A percentile compares a stretch with the other conserved stretches of the same genome.
These are phyloP conservation scores for Podaxis pistillaris DNA, from an alignment of 768 basidiomycete species.

Conservation along the genomic window DNA sequence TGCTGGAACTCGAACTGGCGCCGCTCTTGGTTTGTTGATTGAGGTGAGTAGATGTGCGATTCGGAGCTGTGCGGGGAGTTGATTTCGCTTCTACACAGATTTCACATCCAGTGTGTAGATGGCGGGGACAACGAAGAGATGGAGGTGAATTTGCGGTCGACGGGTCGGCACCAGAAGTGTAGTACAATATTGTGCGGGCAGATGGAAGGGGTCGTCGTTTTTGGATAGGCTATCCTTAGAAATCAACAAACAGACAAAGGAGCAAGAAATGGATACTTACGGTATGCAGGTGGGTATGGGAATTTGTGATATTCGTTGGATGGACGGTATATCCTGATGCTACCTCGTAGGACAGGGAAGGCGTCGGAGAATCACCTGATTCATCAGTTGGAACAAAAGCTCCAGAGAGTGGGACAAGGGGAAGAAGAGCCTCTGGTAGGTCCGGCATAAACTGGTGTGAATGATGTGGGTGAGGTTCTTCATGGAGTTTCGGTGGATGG, in stretches of 20 bases:
- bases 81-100: slow-evolving; percentile 72
- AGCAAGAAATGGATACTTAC: background rate
- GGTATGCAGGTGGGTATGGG: slow-evolving; percentile 4
- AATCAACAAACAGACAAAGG: background rate
- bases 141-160: slow-evolving; percentile 62
- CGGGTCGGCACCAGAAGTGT: slow-evolving; percentile 61
- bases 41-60: background rate
- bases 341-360: slow-evolving; percentile 16
- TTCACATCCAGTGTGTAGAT: slow-evolving; percentile 70
- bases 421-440: slow-evolving; percentile 27
- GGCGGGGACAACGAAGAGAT: slow-evolving; percentile 66
- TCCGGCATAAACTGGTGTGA: slow-evolving; percentile 24
- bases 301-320: background rate
- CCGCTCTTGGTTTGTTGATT: background rate
- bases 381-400: slow-evolving; percentile 23
- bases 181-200: slow-evolving; percentile 48
- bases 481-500: slow-evolving; percentile 13
- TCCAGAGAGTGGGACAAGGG: slow-evolving; percentile 28
- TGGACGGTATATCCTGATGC: slow-evolving; percentile 18
- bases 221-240: background rate
- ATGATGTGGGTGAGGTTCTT: slow-evolving; percentile 26
- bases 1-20: background rate
- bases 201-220: slow-evolving; percentile 28
- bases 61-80: slow-evolving; percentile 20
- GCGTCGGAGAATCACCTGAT: slow-evolving; percentile 11